Evolutionary conservation across 345 rosid species (phyloP).

Genomic region (Raphanus sativus): DNA sequence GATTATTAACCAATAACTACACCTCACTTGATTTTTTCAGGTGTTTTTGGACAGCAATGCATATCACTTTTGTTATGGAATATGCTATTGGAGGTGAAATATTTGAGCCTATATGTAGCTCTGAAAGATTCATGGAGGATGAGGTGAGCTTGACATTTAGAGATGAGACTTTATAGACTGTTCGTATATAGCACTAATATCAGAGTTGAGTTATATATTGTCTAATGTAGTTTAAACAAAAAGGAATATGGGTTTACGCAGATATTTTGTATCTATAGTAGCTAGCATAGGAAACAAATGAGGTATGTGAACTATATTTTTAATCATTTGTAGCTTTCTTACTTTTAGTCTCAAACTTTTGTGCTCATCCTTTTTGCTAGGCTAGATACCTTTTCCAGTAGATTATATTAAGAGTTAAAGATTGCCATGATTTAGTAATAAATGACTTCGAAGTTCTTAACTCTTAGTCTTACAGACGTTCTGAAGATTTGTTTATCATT

Average conservation of each 20-base stretch:
- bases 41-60: conserved; percentile 61
- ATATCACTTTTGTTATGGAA: conserved; percentile 66
- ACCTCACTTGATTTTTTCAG: conserved; percentile 31
- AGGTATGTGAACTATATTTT: background rate
- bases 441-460: background rate
- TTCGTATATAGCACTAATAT: background rate
- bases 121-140: conserved; percentile 66
- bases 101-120: conserved; percentile 59
- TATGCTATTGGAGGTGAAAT: conserved; percentile 72
- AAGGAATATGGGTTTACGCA: background rate
- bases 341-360: background rate
- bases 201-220: background rate
- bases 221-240: background rate
- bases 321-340: background rate
- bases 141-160: conserved; percentile 42
- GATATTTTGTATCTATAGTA: background rate
- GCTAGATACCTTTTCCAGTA: background rate
- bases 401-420: no score
- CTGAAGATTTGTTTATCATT: background rate
- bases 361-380: background rate
- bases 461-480: background rate
- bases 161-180: background rate
- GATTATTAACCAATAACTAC: background rate
- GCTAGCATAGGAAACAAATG: background rate
- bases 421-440: background rate